Percentiles rank a stretch among this genome's conserved stretches.
Evolutionary conservation across 2,329 filamentous ascomycete genomes (phyloP).

Genomic region (Blumeria hordei): DNA sequence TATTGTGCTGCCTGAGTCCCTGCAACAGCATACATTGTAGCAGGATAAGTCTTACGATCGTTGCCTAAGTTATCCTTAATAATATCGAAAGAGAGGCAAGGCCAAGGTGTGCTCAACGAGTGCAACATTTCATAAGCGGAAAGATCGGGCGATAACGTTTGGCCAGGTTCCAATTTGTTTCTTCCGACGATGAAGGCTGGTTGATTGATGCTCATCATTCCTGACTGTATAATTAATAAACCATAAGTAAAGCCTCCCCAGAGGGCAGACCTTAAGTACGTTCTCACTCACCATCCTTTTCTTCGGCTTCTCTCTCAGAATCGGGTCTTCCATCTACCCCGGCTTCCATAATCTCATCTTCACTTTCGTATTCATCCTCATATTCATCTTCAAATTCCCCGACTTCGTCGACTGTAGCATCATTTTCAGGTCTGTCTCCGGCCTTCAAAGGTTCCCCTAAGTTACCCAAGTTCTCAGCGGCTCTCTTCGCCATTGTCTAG

Average conservation of each 20-base stretch:
- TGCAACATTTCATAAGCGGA: slow-evolving; percentile 98
- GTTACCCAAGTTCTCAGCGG: slow-evolving; percentile 24
- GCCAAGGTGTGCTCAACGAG: slow-evolving; percentile 82
- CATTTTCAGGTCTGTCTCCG: slow-evolving; percentile 35
- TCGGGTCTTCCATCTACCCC: slow-evolving; percentile 84
- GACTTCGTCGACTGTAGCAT: slow-evolving; percentile 41
- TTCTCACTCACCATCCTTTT: slow-evolving; percentile 35
- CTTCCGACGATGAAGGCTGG: slow-evolving; percentile 90
- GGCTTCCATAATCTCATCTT: slow-evolving; percentile 82
- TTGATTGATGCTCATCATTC: slow-evolving; percentile 81
- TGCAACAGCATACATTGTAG: slow-evolving; percentile 81
- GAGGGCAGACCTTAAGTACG: not conserved
- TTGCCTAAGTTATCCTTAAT: slow-evolving; percentile 68
- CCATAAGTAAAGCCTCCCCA: slow-evolving; percentile 2
- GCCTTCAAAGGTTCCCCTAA: slow-evolving; percentile 30
- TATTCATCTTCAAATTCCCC: slow-evolving; percentile 91
- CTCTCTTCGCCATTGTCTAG: slow-evolving; percentile 29
- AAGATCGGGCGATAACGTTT: slow-evolving; percentile 73
- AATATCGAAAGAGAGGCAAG: slow-evolving; percentile 89
- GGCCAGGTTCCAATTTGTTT: slow-evolving; percentile 71
- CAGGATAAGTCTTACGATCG: slow-evolving; percentile 76
- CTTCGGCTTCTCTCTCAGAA: slow-evolving; percentile 75
- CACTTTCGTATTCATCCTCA: slow-evolving; percentile 73
- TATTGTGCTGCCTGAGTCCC: slow-evolving; percentile 72
- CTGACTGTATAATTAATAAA: slow-evolving; percentile 17